Percentiles rank a stretch among this genome's conserved stretches.
Evolutionary conservation across 192 early-diverging fungal genomes (phyloP).

Genomic region (Podochytrium sp.): DNA sequence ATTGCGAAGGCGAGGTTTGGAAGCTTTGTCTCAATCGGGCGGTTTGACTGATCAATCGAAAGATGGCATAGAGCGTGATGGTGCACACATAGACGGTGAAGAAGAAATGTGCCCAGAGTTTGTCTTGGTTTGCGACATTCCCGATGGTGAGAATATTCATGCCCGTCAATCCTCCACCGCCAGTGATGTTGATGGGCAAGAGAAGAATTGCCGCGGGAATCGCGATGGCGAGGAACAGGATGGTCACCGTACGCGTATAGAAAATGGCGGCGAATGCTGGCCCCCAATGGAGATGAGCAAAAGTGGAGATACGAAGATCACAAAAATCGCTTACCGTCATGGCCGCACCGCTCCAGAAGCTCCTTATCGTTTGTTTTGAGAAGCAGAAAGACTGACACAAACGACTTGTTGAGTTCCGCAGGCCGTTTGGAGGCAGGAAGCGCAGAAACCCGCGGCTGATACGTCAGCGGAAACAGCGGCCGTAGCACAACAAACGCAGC

Average conservation of each 20-base stretch:
- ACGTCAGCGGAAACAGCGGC: slow-evolving; percentile 65
- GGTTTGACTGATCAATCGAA: slow-evolving; percentile 63
- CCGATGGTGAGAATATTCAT: slow-evolving; percentile 69
- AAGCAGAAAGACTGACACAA: neutral
- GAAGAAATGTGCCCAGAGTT: slow-evolving; percentile 73
- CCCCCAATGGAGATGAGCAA: slow-evolving; percentile 15
- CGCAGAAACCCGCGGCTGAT: slow-evolving; percentile 72
- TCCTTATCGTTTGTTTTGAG: slow-evolving; percentile 11
- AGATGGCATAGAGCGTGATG: slow-evolving; percentile 49
- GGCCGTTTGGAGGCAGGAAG: slow-evolving; percentile 55
- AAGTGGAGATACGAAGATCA: neutral
- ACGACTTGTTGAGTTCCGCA: neutral
- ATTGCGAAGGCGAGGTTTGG: slow-evolving; percentile 56
- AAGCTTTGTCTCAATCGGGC: slow-evolving; percentile 68
- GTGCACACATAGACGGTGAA: slow-evolving; percentile 29
- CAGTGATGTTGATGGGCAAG: slow-evolving; percentile 71
- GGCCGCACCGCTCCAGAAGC: neutral
- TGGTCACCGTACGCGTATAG: slow-evolving; percentile 68
- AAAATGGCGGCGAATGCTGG: slow-evolving; percentile 77
- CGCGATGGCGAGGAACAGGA: slow-evolving; percentile 64
- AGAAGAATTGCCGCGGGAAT: slow-evolving; percentile 62
- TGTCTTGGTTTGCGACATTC: slow-evolving; percentile 59
- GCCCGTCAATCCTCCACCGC: slow-evolving; percentile 51
- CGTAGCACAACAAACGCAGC: slow-evolving; percentile 69
- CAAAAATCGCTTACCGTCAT: neutral